Percentiles rank a stretch among this genome's conserved stretches.
phyloP scores from a whole-genome alignment of 139 green algal species.

The Haematococcus sp. region DNA sequence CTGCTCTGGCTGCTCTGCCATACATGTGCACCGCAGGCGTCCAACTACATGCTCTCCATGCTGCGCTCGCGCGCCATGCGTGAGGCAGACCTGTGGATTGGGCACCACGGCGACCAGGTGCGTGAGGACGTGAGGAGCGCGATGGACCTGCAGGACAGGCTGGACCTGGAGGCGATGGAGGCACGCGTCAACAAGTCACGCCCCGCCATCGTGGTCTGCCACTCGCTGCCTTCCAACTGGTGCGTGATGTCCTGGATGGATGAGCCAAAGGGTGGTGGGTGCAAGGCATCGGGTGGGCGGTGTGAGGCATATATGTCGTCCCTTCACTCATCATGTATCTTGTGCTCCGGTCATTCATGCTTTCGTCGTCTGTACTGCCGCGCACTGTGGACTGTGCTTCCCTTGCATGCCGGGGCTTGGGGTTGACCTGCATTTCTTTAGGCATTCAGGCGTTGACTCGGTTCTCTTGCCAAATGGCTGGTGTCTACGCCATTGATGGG shows the following conservation, averaged over 20 bases:
- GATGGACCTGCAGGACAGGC: conserved; percentile 24
- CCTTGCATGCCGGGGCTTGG: too few species aligned
- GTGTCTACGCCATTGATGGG: not conserved
- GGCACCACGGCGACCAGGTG: conserved; percentile 21
- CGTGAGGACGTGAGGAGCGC: conserved; percentile 12
- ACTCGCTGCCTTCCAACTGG: conserved; percentile 50
- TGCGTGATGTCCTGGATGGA: too few species aligned
- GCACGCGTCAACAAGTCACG: not conserved
- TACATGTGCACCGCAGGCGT: conserved; percentile 14
- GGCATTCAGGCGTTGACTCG: not conserved
- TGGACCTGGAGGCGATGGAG: not conserved
- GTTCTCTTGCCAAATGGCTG: not conserved
- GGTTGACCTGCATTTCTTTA: not conserved
- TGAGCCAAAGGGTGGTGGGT: too few species aligned
- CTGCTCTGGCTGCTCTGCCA: too few species aligned
- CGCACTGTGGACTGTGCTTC: too few species aligned
- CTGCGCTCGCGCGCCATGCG: conserved; percentile 2
- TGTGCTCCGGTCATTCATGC: too few species aligned
- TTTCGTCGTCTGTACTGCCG: too few species aligned
- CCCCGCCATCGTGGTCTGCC: conserved; percentile 43
- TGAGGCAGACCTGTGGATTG: conserved; percentile 8
- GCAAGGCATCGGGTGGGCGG: too few species aligned
- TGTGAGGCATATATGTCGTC: too few species aligned
- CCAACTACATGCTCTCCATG: conserved; percentile 49
- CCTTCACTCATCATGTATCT: too few species aligned